Conservation (phyloP, 257 asterid genomes). For the Sherardia arvensis region DNA sequence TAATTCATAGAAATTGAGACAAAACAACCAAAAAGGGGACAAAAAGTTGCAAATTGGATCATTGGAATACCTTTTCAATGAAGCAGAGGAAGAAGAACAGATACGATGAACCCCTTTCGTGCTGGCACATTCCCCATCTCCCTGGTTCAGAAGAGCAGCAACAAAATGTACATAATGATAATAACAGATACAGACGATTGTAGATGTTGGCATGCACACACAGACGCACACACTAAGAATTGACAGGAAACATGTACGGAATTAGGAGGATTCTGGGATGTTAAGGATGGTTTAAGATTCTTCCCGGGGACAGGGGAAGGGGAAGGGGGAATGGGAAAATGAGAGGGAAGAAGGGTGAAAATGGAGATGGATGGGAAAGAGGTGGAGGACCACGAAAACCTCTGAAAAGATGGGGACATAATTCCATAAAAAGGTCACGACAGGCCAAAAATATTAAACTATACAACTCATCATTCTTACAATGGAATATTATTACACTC, state of each 20-base stretch:
- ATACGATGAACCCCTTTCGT: constrained; percentile 34
- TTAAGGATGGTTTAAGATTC: neutral
- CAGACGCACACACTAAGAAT: constrained; percentile 4
- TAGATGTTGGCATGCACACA: constrained; percentile 36
- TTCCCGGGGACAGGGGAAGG: neutral
- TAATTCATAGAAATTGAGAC: neutral
- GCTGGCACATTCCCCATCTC: constrained; percentile 22
- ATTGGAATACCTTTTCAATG: constrained; percentile 28
- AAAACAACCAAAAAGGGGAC: neutral
- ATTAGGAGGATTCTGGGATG: neutral
- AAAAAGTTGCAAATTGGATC: neutral
- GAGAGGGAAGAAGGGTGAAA: neutral
- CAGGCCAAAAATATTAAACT: neutral
- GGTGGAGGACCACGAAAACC: constrained; percentile 17
- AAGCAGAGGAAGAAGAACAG: constrained; percentile 28
- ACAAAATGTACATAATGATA: constrained; percentile 12
- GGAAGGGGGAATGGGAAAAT: constrained; percentile 1
- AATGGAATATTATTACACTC: neutral
- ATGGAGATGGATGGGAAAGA: constrained; percentile 3
- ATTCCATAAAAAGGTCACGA: neutral
- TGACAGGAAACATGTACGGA: neutral
- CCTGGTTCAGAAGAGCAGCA: constrained; percentile 14
- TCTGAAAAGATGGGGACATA: constrained; percentile 6
- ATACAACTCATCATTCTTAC: neutral
- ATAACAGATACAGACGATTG: constrained; percentile 13